Percentiles rank a stretch among this genome's conserved stretches.
Conservation (phyloP, 2,329 filamentous ascomycete genomes). For the Elsinoe perseae region DNA sequence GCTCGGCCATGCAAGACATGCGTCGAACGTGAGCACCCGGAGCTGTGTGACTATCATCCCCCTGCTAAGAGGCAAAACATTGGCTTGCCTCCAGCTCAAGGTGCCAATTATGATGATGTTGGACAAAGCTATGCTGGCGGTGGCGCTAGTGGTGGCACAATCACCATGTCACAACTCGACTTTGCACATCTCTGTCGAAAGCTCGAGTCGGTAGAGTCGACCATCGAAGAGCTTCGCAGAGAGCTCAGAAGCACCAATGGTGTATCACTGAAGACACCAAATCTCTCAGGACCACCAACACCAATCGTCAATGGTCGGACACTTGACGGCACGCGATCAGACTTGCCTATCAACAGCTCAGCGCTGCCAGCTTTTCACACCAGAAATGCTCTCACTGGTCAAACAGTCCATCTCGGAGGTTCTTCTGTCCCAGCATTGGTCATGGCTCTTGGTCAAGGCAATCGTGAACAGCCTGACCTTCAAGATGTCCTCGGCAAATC, state of each 20-base stretch:
- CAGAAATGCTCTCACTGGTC: conserved; percentile 51
- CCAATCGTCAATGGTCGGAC: conserved; percentile 14
- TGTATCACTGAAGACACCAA: not conserved
- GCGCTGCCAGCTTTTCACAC: conserved; percentile 52
- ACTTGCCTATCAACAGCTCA: conserved; percentile 12
- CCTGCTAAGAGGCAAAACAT: conserved; percentile 31
- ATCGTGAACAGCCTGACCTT: conserved; percentile 44
- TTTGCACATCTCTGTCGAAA: conserved; percentile 44
- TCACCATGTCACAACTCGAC: conserved; percentile 33
- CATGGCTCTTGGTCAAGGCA: conserved; percentile 40
- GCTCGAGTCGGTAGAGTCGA: conserved; percentile 41
- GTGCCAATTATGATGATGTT: conserved; percentile 19
- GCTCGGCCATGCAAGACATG: conserved; percentile 44
- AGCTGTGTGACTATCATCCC: conserved; percentile 39
- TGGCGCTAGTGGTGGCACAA: conserved; percentile 18
- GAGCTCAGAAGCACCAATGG: conserved; percentile 24
- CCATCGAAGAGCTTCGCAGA: conserved; percentile 36
- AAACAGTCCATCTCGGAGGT: conserved; percentile 54
- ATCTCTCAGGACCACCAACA: conserved; percentile 19
- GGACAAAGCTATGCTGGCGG: not conserved
- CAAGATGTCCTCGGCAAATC: conserved; percentile 53
- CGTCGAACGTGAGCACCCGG: conserved; percentile 44
- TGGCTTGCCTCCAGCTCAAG: conserved; percentile 6
- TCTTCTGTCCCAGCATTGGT: conserved; percentile 56
- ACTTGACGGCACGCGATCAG: not conserved